These are phyloP conservation scores for Eucalyptus viminalis DNA, from an alignment of 345 rosid genomes.

Conservation along the genomic window DNA sequence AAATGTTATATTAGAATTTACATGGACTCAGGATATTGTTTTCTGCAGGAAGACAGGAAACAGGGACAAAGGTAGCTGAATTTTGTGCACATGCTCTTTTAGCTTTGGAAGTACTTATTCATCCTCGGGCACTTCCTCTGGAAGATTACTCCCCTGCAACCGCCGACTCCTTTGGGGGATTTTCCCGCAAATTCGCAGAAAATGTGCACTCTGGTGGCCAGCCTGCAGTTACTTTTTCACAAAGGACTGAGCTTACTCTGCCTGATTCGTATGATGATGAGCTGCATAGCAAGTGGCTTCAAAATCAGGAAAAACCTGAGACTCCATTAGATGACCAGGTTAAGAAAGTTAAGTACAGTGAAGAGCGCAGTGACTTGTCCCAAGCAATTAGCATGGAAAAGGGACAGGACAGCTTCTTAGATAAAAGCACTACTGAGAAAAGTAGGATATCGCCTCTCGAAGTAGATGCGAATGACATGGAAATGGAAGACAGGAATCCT, in stretches of 20 bases:
- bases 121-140: conserved; percentile 67
- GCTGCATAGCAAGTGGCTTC: neutral
- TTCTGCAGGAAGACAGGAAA: conserved; percentile 42
- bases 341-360: neutral
- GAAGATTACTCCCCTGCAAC: conserved; percentile 16
- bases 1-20: neutral
- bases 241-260: neutral
- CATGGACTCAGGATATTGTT: neutral
- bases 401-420: neutral
- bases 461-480: neutral
- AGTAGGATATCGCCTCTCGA: neutral
- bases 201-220: conserved; percentile 7
- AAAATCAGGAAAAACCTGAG: neutral
- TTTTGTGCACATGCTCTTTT: conserved; percentile 69
- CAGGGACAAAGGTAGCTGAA: conserved; percentile 39
- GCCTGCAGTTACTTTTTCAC: neutral
- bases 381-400: neutral
- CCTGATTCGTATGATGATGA: conserved; percentile 28
- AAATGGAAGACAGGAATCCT: neutral
- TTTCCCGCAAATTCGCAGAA: conserved; percentile 1
- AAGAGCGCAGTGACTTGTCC: neutral
- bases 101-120: conserved; percentile 71
- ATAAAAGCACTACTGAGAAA: neutral
- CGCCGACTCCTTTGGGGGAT: neutral
- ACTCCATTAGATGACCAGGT: conserved; percentile 2